Evolutionary conservation across 1,139 yeast genomes (phyloP), one percentile per base, ranked within the genome.

Genomic region (Kodamaea sp.): DNA sequence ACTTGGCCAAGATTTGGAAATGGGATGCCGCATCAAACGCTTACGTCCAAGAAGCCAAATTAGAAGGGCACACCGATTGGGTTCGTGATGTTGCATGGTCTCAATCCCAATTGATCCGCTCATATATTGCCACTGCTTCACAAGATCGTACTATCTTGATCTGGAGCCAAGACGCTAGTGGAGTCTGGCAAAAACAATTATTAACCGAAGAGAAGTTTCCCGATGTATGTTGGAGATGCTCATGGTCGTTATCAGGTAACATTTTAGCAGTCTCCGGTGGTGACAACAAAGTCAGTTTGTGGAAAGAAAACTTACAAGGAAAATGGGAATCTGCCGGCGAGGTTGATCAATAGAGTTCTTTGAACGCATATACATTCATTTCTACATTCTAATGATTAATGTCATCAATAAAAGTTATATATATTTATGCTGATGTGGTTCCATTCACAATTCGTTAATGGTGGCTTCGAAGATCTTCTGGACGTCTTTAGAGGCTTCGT

Each of bases 81-180:
- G 97, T 92, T 23, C 80, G 98, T 59, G 99, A 92, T 60, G 97
- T 92, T 40, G 90, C 95, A 6, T 92, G 98, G 98, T 88, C 96
- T 12, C 96, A 97, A 31, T 83, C 95, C 1, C 81, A 87, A 28
- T 72, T 92, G 42, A 77, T 88, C 31, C 85, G 88, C 49, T 80
- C 95, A 13, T 92, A 89, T 60, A 85, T 92, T 53, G 98, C 98
- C n/a, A 83, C 96, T 29, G 97, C 97, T 11, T 90, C 97, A 13
- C 98, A 94, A 66, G 98, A 94, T 61, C 83, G 89, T 57, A 85
- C 95, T 1, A 97, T 94, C 37, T 73, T 89, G 44, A 86, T 92
- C 57, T 92, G 98, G 98, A 83, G 96, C 15, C 74, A 70, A 47
- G 90, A 83, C 44, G 67, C 66, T 39, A 68, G 70, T 31, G 85